Conservation (phyloP, 2,329 filamentous ascomycete species). For the Ophiostoma sp. region DNA sequence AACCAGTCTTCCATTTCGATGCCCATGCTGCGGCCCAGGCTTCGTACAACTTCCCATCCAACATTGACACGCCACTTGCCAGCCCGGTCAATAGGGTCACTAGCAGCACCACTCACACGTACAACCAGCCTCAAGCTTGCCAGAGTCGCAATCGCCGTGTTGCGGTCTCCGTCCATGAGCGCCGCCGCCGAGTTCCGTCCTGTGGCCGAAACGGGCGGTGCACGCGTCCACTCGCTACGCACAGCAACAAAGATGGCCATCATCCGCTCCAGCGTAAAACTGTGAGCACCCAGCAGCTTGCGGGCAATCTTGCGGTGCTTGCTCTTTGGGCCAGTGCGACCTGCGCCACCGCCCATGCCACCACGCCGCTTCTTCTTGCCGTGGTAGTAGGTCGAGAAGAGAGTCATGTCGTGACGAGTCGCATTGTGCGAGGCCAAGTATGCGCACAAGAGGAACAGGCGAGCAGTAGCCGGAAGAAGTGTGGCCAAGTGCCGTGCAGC, state of each 20-base stretch:
- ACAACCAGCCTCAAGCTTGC: conserved; percentile 69
- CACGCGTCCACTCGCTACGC: conserved; percentile 53
- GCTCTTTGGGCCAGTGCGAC: conserved; percentile 33
- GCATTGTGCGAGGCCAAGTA: conserved; percentile 83
- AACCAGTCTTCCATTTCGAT: conserved; percentile 80
- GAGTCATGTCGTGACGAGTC: conserved; percentile 67
- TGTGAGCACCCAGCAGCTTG: conserved; percentile 73
- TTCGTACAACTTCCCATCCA: conserved; percentile 73
- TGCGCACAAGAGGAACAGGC: conserved; percentile 71
- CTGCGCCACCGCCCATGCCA: conserved; percentile 40
- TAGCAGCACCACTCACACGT: conserved; percentile 57
- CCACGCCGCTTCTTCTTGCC: conserved; percentile 52
- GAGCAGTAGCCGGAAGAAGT: conserved; percentile 69
- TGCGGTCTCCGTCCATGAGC: conserved; percentile 56
- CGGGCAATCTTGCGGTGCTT: conserved; percentile 73
- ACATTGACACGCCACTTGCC: conserved; percentile 78
- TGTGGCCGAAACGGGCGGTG: conserved; percentile 32
- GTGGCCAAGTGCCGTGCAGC: conserved; percentile 43
- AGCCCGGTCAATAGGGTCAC: conserved; percentile 67
- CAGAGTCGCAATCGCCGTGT: conserved; percentile 69
- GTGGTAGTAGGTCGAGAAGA: conserved; percentile 72
- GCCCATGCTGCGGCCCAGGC: conserved; percentile 69
- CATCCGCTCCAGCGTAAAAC: conserved; percentile 76
- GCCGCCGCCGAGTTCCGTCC: conserved; percentile 31
- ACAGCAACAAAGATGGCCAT: conserved; percentile 74